These are phyloP conservation scores for Zea mays DNA, from an alignment of 176 grass and related monocot genomes.

Conservation along the genomic window DNA sequence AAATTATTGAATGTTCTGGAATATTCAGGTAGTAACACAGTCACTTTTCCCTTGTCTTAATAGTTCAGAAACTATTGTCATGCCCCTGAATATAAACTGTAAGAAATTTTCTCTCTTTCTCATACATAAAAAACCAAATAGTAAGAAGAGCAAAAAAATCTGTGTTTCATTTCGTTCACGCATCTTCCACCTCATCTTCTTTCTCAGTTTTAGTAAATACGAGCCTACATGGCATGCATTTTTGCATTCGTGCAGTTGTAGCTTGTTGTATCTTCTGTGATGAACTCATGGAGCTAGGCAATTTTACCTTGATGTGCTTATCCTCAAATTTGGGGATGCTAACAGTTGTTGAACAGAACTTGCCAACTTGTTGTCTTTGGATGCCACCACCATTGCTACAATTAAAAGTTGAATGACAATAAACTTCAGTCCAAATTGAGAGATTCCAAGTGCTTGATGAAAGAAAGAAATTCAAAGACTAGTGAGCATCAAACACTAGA, in stretches of 20 bases:
- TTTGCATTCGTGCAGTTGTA: background rate
- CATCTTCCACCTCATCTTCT: background rate
- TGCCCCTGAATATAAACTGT: background rate
- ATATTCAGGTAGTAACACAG: background rate
- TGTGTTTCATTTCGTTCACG: background rate
- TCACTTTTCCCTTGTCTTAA: background rate
- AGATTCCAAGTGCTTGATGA: background rate
- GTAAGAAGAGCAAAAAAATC: background rate
- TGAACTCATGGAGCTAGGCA: background rate
- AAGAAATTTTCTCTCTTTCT: background rate
- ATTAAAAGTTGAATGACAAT: constrained; percentile 29
- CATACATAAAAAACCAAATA: background rate
- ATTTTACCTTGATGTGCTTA: constrained; percentile 84
- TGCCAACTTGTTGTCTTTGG: constrained; percentile 91
- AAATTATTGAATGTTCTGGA: background rate
- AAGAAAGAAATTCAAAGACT: background rate
- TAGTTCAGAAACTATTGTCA: background rate
- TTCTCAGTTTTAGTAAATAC: background rate
- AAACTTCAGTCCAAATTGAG: background rate
- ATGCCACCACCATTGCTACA: constrained; percentile 94
- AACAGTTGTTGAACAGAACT: constrained; percentile 71
- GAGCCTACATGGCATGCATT: background rate
- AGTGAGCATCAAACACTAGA: background rate
- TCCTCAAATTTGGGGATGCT: constrained; percentile 81
- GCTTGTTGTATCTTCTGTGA: background rate